Evolutionary conservation across 139 green algal species (phyloP), one percentile per base, ranked within the genome.

Genomic region (Asterochloris erici): DNA sequence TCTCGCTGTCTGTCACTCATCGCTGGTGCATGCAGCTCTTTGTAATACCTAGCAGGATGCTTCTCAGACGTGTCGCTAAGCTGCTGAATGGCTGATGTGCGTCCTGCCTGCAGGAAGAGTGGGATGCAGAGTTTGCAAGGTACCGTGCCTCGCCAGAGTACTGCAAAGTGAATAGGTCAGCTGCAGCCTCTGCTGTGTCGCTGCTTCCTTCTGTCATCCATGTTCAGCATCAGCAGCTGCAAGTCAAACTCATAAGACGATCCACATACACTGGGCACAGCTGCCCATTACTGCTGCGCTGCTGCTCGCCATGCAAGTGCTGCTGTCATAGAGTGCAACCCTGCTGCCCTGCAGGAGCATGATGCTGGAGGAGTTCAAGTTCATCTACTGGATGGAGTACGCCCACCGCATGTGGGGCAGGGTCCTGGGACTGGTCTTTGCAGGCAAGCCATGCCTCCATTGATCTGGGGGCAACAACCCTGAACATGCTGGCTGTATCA

Each of bases 361-460:
- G 94, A 93, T 70, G 14, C 82, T 99, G 26, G 92, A 98, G 0
- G 97, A 99, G 81, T 99, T 99, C 91, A 99, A 99, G 87, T 98
- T 98, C 90, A 99, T 99, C 68, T 99, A 97, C 88, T 98, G 93
- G 92, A 98, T 98, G 96, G 97, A 99, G 93, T 99, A 96, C 83
- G 94, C 83, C 23, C 97, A 99, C 88, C 88, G 96, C 86, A 98
- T 98, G 96, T 97, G 92, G 93, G 95, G 95, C 14, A 83, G 92
- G 10, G 85, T 71, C 0, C 86, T 97, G 47, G 91, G 92, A 15
- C 4, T 89, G 13, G 82, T 84, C 14, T 84, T 85, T 77, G 69
- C 76, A 11, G 92, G 96, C 91, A 54, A 54, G 38, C 38, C 38
- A 54, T 54, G 38, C 38, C 38, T 54, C 4, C 91, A 87, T 88